Evolutionary conservation across 768 basidiomycete genomes (phyloP), one percentile per base, ranked within the genome.

Genomic region (Mycena vulgaris): DNA sequence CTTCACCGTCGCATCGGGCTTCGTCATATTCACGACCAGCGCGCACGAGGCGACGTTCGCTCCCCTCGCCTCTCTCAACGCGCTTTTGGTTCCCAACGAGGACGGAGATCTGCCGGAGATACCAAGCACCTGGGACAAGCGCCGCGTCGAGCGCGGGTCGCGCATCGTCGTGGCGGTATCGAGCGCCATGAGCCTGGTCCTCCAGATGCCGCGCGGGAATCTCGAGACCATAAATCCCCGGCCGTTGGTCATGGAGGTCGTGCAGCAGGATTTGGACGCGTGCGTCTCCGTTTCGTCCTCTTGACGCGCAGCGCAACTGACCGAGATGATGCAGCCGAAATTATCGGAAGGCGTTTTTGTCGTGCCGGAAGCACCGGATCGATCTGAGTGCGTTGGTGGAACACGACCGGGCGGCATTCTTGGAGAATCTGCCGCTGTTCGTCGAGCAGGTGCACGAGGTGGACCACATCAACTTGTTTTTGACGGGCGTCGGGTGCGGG

Each of bases 181-280:
- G 0, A 95, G 92, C 67, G 83, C 90, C 10, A 98, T 97, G 95
- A 91, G 88, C 74, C 80, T 99, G 37, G 94, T 99, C 0, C 83
- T 99, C 13, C 98, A 99, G 81, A 99, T 99, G 97, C 98, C 97
- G 0, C 84, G 98, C 72, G 98, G 98, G 1, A 99, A 99, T 80
- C 77, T 99, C 69, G 98, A 99, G 83, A 98, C 96, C 1, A 92
- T 99, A 61, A 95, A 93, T 75, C 98, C 98, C 4, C 86, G 98
- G 48, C 94, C 97, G 16, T 80, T 99, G 74, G 96, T 98, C 21
- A 90, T 98, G 85, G 88, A 92, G 64, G 92, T 95, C 7, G 92
- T 99, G 1, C 88, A 89, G 58, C 84, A 88, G 60, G 93, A 97
- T 76, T 83, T 98, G 8, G 86, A 92, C 40, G 83, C 80, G 96